These are phyloP conservation scores for Sporothrix pseudoabietina DNA, from an alignment of 2,329 filamentous ascomycete genomes.

Conservation along the genomic window DNA sequence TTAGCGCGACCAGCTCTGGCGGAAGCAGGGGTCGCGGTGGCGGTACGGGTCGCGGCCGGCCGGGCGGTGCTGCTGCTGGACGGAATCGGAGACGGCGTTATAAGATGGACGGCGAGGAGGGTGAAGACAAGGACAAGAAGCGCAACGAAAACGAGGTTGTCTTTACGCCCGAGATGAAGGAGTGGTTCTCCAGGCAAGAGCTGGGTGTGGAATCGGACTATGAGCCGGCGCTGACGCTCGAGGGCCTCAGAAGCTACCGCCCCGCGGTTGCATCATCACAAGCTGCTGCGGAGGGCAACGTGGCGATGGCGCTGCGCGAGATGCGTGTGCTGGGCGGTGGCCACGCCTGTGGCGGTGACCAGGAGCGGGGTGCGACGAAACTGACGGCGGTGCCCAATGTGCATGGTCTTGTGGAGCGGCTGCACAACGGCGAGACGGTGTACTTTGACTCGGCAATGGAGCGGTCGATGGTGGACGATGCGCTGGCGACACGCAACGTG, in stretches of 20 bases:
- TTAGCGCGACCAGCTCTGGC: not conserved
- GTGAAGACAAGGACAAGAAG: constrained; percentile 21
- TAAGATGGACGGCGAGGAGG: not conserved
- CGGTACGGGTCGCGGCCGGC: constrained; percentile 15
- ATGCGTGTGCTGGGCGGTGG: constrained; percentile 47
- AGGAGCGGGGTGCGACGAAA: constrained; percentile 16
- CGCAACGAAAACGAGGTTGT: constrained; percentile 10
- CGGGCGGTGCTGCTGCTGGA: not conserved
- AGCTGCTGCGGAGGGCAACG: constrained; percentile 37
- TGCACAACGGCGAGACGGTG: constrained; percentile 35
- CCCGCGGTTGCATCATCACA: constrained; percentile 43
- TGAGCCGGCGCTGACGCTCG: constrained; percentile 42
- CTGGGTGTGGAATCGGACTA: constrained; percentile 40
- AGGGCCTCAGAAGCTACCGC: constrained; percentile 44
- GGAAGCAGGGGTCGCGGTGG: constrained; percentile 3
- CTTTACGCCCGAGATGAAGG: constrained; percentile 32
- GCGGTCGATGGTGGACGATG: constrained; percentile 31
- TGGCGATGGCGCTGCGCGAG: constrained; percentile 43
- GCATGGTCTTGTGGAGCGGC: constrained; percentile 37
- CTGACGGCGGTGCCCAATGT: constrained; percentile 28
- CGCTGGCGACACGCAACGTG: constrained; percentile 28
- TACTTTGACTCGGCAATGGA: constrained; percentile 45
- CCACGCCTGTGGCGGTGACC: constrained; percentile 40
- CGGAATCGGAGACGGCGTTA: not conserved
- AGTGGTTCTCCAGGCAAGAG: constrained; percentile 39